These are phyloP conservation scores for Prototheca cutis DNA, from an alignment of 163 green algal species.

Conservation along the genomic window DNA sequence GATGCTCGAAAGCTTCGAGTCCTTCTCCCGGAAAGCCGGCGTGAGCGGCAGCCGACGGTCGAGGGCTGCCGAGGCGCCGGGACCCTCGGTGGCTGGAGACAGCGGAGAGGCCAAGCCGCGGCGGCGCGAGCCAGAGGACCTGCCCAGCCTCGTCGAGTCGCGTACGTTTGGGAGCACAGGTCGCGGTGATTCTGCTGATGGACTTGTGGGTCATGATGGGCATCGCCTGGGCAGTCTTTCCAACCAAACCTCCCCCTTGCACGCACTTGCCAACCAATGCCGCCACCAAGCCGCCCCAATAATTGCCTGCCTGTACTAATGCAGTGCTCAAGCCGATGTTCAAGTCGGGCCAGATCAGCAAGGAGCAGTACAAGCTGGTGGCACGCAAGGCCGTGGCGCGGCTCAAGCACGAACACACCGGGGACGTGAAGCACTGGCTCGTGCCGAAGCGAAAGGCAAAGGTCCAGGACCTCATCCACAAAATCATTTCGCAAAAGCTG, in stretches of 20 bases:
- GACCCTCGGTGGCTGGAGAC: conserved; percentile 2
- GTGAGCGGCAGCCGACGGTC: no score
- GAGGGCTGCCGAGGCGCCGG: no score
- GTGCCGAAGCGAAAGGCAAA: conserved; percentile 15
- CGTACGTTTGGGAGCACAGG: not conserved
- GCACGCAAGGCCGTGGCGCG: conserved; percentile 25
- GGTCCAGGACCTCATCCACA: conserved; percentile 18
- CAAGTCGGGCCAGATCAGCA: conserved; percentile 17
- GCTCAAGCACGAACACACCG: conserved; percentile 4
- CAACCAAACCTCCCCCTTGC: not conserved
- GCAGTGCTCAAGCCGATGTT: conserved; percentile 28
- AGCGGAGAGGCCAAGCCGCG: not conserved
- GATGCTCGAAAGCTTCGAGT: not conserved
- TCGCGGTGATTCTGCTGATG: not conserved
- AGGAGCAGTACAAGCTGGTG: conserved; percentile 33
- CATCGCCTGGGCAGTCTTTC: not conserved
- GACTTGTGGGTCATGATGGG: not conserved
- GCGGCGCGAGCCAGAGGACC: not conserved
- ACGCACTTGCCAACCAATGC: not conserved
- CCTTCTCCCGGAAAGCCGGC: not conserved
- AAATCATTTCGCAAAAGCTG: no score
- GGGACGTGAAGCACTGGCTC: conserved; percentile 7
- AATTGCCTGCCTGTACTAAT: no score
- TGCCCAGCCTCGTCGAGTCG: not conserved
- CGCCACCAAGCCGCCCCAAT: not conserved